These are phyloP conservation scores for Sporisorium exsertum DNA, from an alignment of 1,284 basidiomycete genomes.

Conservation along the genomic window DNA sequence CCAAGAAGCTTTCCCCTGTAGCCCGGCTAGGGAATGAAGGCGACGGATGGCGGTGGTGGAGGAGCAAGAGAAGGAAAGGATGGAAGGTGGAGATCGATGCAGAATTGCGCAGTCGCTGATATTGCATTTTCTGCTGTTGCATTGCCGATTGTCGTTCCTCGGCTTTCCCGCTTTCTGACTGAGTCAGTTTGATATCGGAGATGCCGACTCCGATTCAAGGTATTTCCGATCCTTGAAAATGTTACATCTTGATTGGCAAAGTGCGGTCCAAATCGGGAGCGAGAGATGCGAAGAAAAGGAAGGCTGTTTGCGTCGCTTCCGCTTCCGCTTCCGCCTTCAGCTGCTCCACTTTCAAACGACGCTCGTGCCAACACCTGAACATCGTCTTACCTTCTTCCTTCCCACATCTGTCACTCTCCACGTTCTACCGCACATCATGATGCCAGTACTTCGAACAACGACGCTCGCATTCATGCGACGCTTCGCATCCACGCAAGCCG, in stretches of 20 bases:
- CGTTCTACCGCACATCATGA: constrained; percentile 8
- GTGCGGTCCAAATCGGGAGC: constrained; percentile 37
- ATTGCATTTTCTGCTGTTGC: not conserved
- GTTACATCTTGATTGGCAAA: constrained; percentile 18
- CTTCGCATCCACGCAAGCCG: constrained; percentile 25
- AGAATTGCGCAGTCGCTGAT: not conserved
- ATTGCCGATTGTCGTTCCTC: constrained; percentile 5
- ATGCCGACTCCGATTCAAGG: not conserved
- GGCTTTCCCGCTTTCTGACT: not conserved
- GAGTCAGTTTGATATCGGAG: not conserved
- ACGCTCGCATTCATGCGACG: constrained; percentile 1
- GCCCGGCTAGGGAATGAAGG: not conserved
- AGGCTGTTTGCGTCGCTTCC: not conserved
- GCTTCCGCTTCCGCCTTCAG: not conserved
- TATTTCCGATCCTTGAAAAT: constrained; percentile 1
- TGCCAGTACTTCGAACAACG: constrained; percentile 20
- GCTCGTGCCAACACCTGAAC: constrained; percentile 26
- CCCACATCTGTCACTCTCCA: not conserved
- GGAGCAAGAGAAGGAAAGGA: not conserved
- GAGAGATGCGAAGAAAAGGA: not conserved
- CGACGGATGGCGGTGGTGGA: not conserved
- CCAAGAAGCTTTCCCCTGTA: not conserved
- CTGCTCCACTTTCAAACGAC: constrained; percentile 1
- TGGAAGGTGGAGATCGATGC: not conserved
- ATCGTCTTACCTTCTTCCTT: not conserved